phyloP scores from a whole-genome alignment of 345 rosid genomes.

The Camelina neglecta region DNA sequence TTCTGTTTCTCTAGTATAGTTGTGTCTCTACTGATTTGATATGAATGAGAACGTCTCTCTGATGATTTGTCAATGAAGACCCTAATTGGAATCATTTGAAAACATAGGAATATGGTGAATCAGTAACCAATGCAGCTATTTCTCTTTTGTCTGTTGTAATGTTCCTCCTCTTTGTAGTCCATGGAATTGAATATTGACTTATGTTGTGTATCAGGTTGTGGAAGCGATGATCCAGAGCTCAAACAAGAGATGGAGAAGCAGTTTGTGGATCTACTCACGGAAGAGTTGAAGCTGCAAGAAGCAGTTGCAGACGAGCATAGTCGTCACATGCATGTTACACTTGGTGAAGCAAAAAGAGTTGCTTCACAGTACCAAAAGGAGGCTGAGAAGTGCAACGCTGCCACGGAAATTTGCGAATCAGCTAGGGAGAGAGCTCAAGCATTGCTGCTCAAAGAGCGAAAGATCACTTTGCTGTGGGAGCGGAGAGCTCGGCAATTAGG shows the following conservation, averaged over 20 bases:
- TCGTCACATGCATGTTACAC: slow-evolving; percentile 73
- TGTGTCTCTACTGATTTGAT: neutral
- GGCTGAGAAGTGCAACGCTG: slow-evolving; percentile 90
- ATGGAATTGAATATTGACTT: neutral
- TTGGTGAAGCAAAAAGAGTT: slow-evolving; percentile 79
- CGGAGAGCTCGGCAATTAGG: slow-evolving; percentile 82
- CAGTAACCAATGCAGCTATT: neutral
- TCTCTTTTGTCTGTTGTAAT: neutral
- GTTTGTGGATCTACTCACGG: slow-evolving; percentile 91
- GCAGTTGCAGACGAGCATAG: slow-evolving; percentile 73
- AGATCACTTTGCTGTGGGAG: slow-evolving; percentile 84
- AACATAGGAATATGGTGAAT: neutral
- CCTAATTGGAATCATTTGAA: neutral
- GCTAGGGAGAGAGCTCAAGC: slow-evolving; percentile 85
- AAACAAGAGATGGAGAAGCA: slow-evolving; percentile 93
- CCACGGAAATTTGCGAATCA: slow-evolving; percentile 83
- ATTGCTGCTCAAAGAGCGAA: slow-evolving; percentile 72
- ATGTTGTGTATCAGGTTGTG: slow-evolving; percentile 62
- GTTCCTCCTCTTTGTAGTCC: slow-evolving; percentile 1
- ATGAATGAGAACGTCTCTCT: slow-evolving; percentile 7
- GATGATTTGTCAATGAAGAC: neutral
- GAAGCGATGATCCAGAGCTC: slow-evolving; percentile 76
- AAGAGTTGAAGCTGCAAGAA: slow-evolving; percentile 90
- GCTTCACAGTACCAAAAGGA: slow-evolving; percentile 89
- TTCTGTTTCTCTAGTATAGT: neutral